Conservation (phyloP, 2,329 filamentous ascomycete species). For the Seiridium unicorne region DNA sequence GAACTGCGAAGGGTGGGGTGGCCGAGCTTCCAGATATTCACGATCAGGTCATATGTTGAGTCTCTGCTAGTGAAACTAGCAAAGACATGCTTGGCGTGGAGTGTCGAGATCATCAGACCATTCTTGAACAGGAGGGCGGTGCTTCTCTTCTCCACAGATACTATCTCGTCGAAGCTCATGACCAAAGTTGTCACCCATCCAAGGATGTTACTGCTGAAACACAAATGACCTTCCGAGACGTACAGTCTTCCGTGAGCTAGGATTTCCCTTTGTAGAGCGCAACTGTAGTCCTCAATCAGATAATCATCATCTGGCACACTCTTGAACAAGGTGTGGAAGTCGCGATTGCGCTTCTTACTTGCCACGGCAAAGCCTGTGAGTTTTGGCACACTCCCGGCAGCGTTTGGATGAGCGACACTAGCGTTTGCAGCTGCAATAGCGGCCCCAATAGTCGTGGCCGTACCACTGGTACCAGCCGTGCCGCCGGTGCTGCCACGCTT, state of each 20-base stretch:
- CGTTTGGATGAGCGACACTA: constrained; percentile 64
- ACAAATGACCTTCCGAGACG: constrained; percentile 94
- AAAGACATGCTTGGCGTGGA: constrained; percentile 94
- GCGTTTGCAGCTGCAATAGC: constrained; percentile 69
- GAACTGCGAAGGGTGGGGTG: constrained; percentile 91
- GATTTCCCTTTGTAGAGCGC: constrained; percentile 92
- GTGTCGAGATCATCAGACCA: constrained; percentile 91
- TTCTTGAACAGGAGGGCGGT: constrained; percentile 96
- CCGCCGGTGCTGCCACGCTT: constrained; percentile 82
- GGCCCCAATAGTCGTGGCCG: constrained; percentile 66
- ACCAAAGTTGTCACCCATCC: constrained; percentile 97
- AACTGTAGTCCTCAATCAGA: constrained; percentile 97
- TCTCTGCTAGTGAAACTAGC: constrained; percentile 93
- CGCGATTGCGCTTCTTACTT: constrained; percentile 91
- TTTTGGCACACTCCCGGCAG: constrained; percentile 63
- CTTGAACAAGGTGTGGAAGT: constrained; percentile 91
- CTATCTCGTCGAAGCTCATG: constrained; percentile 97
- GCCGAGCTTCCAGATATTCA: constrained; percentile 97
- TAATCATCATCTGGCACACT: constrained; percentile 98
- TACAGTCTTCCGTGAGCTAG: constrained; percentile 91
- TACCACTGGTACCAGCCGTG: constrained; percentile 52
- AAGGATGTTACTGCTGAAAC: constrained; percentile 98
- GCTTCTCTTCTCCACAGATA: constrained; percentile 94
- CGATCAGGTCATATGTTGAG: constrained; percentile 93
- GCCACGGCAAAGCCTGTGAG: constrained; percentile 95